Base-by-base conservation (phyloP, 2,329 filamentous ascomycete species). In the Cladosporium phlei region DNA sequence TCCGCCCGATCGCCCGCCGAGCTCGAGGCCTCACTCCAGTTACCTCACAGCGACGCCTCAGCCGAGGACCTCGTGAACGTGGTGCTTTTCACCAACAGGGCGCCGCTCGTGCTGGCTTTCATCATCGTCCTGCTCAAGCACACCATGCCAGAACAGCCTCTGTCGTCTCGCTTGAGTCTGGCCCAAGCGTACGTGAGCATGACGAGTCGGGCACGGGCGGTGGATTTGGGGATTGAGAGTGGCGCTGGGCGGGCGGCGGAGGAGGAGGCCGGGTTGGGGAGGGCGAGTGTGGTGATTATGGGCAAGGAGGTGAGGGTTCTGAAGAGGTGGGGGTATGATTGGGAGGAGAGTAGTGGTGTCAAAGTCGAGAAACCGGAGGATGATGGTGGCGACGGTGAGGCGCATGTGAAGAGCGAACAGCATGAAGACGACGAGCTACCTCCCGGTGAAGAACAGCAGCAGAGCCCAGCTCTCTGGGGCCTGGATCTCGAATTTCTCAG, bases 101-200 rank as follows among this genome's bases (percentile, higher is more conserved):
- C 89, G 2, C 88, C 89, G 1, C 69, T 95, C 1, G 81, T 95
- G 2, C 74, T 95, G 4, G 88, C 88, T 0, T 94, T 94, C 65
- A 82, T 85, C 1, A 78, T 88, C 11, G 78, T 81, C 50, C 62
- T 91, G 38, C 63, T 94, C 37, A 83, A 85, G 35, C 82, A 85
- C 60, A 94, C 87, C 0, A 91, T 90, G 83, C 86, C 88, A 0
- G 83, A 86, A 55, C 89, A 95, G 62, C 88, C 88, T 3, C 73
- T 83, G 3, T 93, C 86, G n/a, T 91, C 87, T 61, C 76, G 87
- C 37, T 69, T 95, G 16, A 94, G 88, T 60, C 70, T 95, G 16
- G 86, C 83, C 0, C 88, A 95, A 65, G 88, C 86, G 0, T 82
- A 93, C 1, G 86, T 94, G 12, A 90, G 86, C 61, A 81, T 82